Base-by-base conservation (phyloP, 2,329 filamentous ascomycete species). In the Ascochyta pisi region DNA sequence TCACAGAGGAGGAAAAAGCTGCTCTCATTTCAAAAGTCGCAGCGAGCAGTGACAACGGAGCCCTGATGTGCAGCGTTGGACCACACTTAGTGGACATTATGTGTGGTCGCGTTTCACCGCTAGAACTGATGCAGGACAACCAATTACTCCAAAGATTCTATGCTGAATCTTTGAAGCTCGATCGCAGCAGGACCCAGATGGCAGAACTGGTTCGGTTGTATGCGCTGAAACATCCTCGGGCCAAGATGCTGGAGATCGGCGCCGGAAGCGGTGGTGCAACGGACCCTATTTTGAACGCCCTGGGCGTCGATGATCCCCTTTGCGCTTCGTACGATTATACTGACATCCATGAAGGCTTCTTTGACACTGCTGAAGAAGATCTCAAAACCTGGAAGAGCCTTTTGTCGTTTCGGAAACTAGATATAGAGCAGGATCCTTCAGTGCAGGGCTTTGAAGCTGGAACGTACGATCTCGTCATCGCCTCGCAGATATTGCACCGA, bases 401-500 rank as follows among this genome's bases (percentile, higher is more conserved):
- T 5, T 59, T 67, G 48, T 57, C 58, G 4, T 68, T 61, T 37
- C 55, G 49, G 22, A 62, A 61, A 16, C 54, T 70, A 4, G 64
- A 70, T 40, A 60, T 69, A 13, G 59, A 66, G 35, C 34, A 54
- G 16, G 66, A 70, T 44, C 59, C 62, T 2, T 38, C 45, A 1
- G 50, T 43, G 1, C 67, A 70, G 37, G 64, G 60, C 10, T 68
- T 69, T 24, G 57, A 58, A 10, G 40, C 50, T 9, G 54, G 48
- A 8, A 59, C 55, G 6, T 67, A 63, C 53, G 64, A 71, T 46
- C 48, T 71, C 5, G 58, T 66, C 1, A 46, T 69, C 81, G 15
- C 49, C 78, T 19, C 52, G 76, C 7, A 64, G 71, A 29, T 81
- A 1, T 51, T 72, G 9, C 67, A 70, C 42, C 66, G 62, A 15